Evolutionary conservation across 2,329 filamentous ascomycete species (phyloP).

Genomic region (Simplicillium aogashimaense): DNA sequence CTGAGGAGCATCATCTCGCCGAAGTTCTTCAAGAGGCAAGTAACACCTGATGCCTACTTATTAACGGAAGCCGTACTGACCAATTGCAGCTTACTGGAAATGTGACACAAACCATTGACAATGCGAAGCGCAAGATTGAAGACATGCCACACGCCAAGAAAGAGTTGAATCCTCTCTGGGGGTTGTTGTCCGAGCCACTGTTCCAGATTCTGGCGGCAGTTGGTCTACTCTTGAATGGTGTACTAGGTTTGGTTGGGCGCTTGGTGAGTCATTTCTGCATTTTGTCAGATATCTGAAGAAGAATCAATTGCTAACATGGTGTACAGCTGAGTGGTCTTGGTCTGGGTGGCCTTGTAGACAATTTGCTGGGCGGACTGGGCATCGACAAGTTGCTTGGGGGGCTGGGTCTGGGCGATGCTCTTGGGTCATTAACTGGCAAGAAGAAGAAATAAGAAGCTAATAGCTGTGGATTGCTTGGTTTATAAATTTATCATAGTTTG

Average conservation of each 20-base stretch:
- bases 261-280: slow-evolving; percentile 41
- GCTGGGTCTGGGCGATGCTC: slow-evolving; percentile 51
- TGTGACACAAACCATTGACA: slow-evolving; percentile 76
- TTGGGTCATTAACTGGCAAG: slow-evolving; percentile 33
- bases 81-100: slow-evolving; percentile 56
- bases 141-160: slow-evolving; percentile 94
- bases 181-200: slow-evolving; percentile 69
- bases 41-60: background rate
- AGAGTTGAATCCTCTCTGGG: slow-evolving; percentile 86
- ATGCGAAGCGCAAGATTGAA: slow-evolving; percentile 77
- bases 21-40: slow-evolving; percentile 68
- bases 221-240: slow-evolving; percentile 70
- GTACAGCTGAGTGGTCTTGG: slow-evolving; percentile 62
- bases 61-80: background rate
- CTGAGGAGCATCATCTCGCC: slow-evolving; percentile 51
- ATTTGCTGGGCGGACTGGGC: slow-evolving; percentile 66
- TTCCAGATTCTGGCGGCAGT: slow-evolving; percentile 91
- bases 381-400: slow-evolving; percentile 65
- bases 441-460: too few species aligned
- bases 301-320: slow-evolving; percentile 10
- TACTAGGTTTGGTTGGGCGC: slow-evolving; percentile 74
- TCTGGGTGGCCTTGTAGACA: slow-evolving; percentile 71
- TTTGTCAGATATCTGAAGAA: background rate
- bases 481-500: too few species aligned
- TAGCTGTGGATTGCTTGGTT: too few species aligned